A percentile compares a stretch with the other conserved stretches of the same genome.
Conservation (phyloP, 768 basidiomycete species). For the Boletellus ananiceps region DNA sequence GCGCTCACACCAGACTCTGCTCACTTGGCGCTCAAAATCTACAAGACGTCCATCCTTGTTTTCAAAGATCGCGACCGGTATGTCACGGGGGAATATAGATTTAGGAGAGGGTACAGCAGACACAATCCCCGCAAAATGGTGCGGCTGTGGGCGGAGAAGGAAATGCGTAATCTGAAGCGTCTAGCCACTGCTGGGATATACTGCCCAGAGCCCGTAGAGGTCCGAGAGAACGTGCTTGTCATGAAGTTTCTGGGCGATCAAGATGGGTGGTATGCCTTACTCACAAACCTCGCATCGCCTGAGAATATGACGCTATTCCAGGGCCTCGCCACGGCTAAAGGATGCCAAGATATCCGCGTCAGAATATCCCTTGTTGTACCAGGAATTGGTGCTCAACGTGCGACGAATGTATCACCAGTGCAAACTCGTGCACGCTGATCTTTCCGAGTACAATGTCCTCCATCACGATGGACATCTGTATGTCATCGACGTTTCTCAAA, state of each 20-base stretch:
- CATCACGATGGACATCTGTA: conserved; percentile 78
- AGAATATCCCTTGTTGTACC: conserved; percentile 59
- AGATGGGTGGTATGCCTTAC: conserved; percentile 66
- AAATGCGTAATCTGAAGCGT: conserved; percentile 92
- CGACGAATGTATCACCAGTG: conserved; percentile 86
- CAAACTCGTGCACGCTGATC: conserved; percentile 94
- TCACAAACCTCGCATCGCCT: conserved; percentile 1
- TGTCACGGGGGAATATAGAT: conserved; percentile 94
- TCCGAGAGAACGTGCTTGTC: conserved; percentile 93
- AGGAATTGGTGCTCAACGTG: conserved; percentile 72
- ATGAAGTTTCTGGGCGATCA: conserved; percentile 88
- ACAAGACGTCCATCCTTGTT: conserved; percentile 95
- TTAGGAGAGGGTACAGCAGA: conserved; percentile 82
- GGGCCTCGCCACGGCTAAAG: conserved; percentile 92
- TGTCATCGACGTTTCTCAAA: conserved; percentile 98
- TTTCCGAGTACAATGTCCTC: conserved; percentile 97
- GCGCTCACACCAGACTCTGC: conserved; percentile 51
- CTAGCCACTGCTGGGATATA: conserved; percentile 77
- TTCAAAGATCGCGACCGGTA: conserved; percentile 99
- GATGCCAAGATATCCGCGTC: conserved; percentile 64
- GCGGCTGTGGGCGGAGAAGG: conserved; percentile 97
- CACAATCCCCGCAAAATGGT: conserved; percentile 99
- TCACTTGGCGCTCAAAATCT: conserved; percentile 93
- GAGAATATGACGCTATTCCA: conserved; percentile 26
- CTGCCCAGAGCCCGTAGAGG: conserved; percentile 88